Evolutionary conservation across 371 early-diverging fungal genomes (phyloP), one percentile per base, ranked within the genome.

Genomic region (Mortierella sp.): DNA sequence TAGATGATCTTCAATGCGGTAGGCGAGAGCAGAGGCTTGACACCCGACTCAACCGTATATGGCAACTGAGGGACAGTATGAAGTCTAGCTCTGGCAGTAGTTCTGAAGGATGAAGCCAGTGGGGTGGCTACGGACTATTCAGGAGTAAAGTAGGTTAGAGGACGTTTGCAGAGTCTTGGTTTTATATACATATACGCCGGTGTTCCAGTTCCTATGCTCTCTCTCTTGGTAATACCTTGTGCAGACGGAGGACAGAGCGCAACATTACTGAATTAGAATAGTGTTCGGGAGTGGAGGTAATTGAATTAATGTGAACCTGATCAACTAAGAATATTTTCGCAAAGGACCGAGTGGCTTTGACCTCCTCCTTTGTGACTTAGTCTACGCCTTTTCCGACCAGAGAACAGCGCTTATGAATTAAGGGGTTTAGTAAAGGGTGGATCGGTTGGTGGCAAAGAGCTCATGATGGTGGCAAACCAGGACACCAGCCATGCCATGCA

Each of bases 1-100:
- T 76, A 76, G 57, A 76, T 70, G 9, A 70, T 32, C 53, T 76
- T 76, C 57, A 76, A 34, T 1, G 78, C 78, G 17, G 64, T 39
- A n/a, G 78, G 66, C 5, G 78, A 76, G 24, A 76, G 50, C 23
- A 76, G 50, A 6, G 78, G 78, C 42, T 30, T 54, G 27, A 70
- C 70, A 27, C 78, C 78, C 0, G 56, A 6, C 3, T 24, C 27
- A 30, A 65, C 61, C 0, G 51, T 58, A 63, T 70, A 76, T 9
- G 78, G 78, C 34, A 76, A 31, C 17, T 8, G 24, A 19, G 78
- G 78, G 19, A 76, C 62, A 24, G 66, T 44, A 50, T 76, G 78
- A 19, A 76, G 50, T n/a, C 66, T 64, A 37, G 70, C 69, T n/a
- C 66, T 64, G 39, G 70, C 69, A 24, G 51, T 39, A 12, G 78